Evolutionary conservation across 2,329 filamentous ascomycete genomes (phyloP).

Genomic region (Fusarium drepaniforme): DNA sequence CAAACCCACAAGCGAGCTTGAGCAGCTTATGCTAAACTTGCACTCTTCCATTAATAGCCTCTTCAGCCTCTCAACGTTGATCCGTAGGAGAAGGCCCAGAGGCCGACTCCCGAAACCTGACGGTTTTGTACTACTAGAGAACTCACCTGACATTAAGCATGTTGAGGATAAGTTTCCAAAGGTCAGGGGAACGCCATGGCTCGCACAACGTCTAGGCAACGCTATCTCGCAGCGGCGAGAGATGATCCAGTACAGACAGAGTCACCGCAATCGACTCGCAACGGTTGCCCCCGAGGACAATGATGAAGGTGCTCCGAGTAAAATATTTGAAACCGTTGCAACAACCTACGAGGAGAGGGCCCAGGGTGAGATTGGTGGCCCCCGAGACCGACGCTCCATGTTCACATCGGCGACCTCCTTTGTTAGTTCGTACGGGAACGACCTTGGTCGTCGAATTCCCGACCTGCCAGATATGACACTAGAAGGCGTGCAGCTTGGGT

Average conservation of each 20-base stretch:
- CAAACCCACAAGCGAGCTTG: constrained; percentile 1
- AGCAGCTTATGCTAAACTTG: constrained; percentile 3
- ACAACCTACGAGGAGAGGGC: constrained; percentile 5
- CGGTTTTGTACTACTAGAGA: neutral
- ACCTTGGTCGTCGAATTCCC: constrained; percentile 4
- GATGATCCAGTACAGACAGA: constrained; percentile 7
- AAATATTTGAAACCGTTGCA: neutral
- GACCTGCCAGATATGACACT: constrained; percentile 3
- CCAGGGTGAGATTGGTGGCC: neutral
- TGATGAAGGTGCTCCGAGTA: neutral
- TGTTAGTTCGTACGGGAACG: neutral
- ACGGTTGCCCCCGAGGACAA: neutral
- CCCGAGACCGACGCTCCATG: neutral
- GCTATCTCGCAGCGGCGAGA: constrained; percentile 3
- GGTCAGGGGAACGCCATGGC: neutral
- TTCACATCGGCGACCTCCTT: constrained; percentile 12
- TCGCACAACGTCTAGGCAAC: constrained; percentile 1
- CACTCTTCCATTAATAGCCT: constrained; percentile 7
- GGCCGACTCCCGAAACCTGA: neutral
- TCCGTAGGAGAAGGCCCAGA: neutral
- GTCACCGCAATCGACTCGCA: neutral
- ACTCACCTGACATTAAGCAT: constrained; percentile 2
- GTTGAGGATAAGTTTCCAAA: constrained; percentile 15
- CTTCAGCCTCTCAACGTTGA: constrained; percentile 2
- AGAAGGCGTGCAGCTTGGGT: constrained; percentile 6